Conservation (phyloP, 2,329 filamentous ascomycete genomes). For the Rugonectria rugulosa region DNA sequence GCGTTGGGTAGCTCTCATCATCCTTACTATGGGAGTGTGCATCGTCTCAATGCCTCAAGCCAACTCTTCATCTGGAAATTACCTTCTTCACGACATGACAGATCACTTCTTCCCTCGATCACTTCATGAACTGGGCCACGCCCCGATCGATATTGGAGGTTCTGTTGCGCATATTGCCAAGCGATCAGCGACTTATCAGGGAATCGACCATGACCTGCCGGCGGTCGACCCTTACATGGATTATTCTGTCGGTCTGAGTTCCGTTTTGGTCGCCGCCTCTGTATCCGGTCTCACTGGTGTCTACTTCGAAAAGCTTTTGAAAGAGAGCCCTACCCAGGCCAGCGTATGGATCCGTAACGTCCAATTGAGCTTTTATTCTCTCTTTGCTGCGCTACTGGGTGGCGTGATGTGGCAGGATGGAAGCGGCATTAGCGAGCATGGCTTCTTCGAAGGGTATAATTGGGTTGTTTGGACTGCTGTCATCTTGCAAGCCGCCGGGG, state of each 20-base stretch:
- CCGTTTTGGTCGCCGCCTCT: constrained; percentile 79
- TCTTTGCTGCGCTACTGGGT: constrained; percentile 87
- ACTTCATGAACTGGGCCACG: constrained; percentile 76
- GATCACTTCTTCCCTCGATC: constrained; percentile 80
- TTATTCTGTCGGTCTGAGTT: constrained; percentile 77
- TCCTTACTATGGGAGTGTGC: constrained; percentile 83
- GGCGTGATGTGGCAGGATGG: constrained; percentile 90
- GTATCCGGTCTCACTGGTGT: constrained; percentile 87
- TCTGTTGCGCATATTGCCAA: constrained; percentile 41
- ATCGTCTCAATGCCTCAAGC: constrained; percentile 81
- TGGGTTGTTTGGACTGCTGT: constrained; percentile 89
- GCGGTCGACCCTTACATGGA: constrained; percentile 69
- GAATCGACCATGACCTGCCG: constrained; percentile 71
- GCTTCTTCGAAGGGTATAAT: constrained; percentile 96
- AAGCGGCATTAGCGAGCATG: constrained; percentile 79
- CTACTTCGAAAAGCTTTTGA: constrained; percentile 90
- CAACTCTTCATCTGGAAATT: constrained; percentile 59
- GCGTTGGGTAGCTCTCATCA: constrained; percentile 81
- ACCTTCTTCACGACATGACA: constrained; percentile 67
- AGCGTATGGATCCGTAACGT: constrained; percentile 96
- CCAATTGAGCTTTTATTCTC: constrained; percentile 91
- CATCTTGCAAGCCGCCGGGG: constrained; percentile 81
- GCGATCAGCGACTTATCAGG: constrained; percentile 87
- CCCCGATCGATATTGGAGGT: constrained; percentile 31
- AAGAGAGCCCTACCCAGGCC: constrained; percentile 77